Evolutionary conservation across 306 rosid genomes (phyloP).

Genomic region (Vigna radiata): DNA sequence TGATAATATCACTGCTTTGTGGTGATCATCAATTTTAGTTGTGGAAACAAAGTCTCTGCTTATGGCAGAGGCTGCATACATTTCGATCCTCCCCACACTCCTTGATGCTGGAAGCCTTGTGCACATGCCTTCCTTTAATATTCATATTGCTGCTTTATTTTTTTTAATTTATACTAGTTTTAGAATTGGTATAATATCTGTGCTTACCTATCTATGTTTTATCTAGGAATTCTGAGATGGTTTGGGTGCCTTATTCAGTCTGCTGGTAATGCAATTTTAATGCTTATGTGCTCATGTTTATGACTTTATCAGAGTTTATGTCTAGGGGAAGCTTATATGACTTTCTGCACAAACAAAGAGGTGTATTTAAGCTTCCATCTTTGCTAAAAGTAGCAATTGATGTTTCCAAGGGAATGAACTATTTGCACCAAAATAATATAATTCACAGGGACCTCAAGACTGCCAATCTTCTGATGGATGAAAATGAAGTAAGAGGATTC

Average conservation of each 20-base stretch:
- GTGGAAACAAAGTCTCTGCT: slow-evolving; percentile 24
- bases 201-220: slow-evolving; percentile 34
- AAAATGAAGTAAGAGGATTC: slow-evolving; percentile 77
- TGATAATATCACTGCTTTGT: slow-evolving; percentile 30
- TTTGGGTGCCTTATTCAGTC: slow-evolving; percentile 42
- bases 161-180: slow-evolving; percentile 7
- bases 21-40: slow-evolving; percentile 6
- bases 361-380: slow-evolving; percentile 89
- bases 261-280: slow-evolving; percentile 42
- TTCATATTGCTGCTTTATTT: slow-evolving; percentile 18
- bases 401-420: slow-evolving; percentile 95
- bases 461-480: slow-evolving; percentile 99
- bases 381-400: slow-evolving; percentile 92
- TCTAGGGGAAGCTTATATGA: slow-evolving; percentile 93
- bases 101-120: slow-evolving; percentile 31
- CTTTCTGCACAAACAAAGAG: slow-evolving; percentile 94
- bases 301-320: slow-evolving; percentile 86
- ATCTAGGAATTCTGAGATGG: slow-evolving; percentile 43
- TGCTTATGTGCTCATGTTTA: slow-evolving; percentile 51
- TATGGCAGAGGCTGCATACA: slow-evolving; percentile 8
- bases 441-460: slow-evolving; percentile 99
- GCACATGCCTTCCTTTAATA: slow-evolving; percentile 23
- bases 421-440: slow-evolving; percentile 97
- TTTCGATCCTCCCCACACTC: slow-evolving; percentile 34
- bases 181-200: slow-evolving; percentile 42